A percentile compares a stretch with the other conserved stretches of the same genome.
Evolutionary conservation across 306 rosid genomes (phyloP).

Genomic region (Cucumis sativus): DNA sequence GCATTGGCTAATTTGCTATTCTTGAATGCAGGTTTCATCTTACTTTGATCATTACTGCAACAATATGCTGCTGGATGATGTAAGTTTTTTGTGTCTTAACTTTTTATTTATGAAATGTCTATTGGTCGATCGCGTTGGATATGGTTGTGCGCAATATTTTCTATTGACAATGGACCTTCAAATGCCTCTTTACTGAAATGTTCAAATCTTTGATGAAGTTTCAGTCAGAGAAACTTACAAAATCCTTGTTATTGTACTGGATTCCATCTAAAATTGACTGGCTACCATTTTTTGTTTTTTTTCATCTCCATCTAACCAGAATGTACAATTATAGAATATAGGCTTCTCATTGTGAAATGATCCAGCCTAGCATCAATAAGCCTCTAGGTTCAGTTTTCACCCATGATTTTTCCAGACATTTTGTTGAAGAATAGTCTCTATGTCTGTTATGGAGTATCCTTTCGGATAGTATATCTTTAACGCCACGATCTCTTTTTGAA

Average conservation of each 20-base stretch:
- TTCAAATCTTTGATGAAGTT: background rate
- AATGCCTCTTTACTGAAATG: background rate
- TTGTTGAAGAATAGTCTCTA: background rate
- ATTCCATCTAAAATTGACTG: background rate
- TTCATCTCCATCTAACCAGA: background rate
- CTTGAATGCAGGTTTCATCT: slow-evolving; percentile 57
- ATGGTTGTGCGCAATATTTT: background rate
- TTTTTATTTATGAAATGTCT: background rate
- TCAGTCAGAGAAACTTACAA: background rate
- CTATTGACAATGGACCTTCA: background rate
- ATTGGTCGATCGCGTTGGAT: background rate
- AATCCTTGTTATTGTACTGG: background rate
- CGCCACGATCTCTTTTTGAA: background rate
- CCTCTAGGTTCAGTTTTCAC: background rate
- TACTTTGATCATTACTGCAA: slow-evolving; percentile 78
- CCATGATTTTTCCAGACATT: background rate
- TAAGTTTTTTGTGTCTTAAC: slow-evolving; percentile 23
- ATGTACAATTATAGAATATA: no score
- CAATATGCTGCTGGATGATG: slow-evolving; percentile 95
- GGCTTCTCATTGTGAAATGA: background rate
- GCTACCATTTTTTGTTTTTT: background rate
- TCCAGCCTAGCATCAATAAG: background rate
- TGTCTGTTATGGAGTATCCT: no score
- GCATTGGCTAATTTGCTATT: slow-evolving; percentile 15
- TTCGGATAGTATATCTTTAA: background rate